Conservation (phyloP, 345 rosid species). For the Rubroshorea leprosula region DNA sequence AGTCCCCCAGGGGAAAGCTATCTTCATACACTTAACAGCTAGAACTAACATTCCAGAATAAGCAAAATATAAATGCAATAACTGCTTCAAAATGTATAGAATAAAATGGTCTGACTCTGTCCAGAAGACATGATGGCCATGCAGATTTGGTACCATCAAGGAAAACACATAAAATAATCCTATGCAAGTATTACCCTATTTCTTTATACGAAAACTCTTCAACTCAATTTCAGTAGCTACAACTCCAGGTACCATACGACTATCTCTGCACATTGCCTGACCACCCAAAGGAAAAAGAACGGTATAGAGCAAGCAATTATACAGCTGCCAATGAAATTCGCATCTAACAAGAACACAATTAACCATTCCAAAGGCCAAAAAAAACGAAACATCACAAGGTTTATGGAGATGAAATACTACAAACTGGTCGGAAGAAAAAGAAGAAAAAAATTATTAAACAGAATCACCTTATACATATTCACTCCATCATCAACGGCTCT, state of each 20-base stretch:
- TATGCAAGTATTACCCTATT: conserved; percentile 56
- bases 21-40: too few species aligned
- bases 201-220: conserved; percentile 85
- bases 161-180: neutral
- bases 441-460: conserved; percentile 6
- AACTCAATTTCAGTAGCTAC: conserved; percentile 96
- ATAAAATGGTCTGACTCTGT: too few species aligned
- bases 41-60: too few species aligned
- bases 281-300: conserved; percentile 6
- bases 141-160: neutral
- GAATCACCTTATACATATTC: conserved; percentile 83
- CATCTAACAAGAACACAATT: neutral
- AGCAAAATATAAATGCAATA: neutral
- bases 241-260: conserved; percentile 89
- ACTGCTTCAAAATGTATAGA: neutral
- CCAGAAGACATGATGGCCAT: too few species aligned
- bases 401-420: too few species aligned
- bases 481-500: conserved; percentile 99
- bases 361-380: neutral
- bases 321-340: neutral
- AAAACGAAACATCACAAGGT: neutral
- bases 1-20: too few species aligned
- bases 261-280: conserved; percentile 98
- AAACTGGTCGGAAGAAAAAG: neutral
- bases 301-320: neutral